These are phyloP conservation scores for Camptophora hylomeconis DNA, from an alignment of 2,329 filamentous ascomycete genomes.

Conservation along the genomic window DNA sequence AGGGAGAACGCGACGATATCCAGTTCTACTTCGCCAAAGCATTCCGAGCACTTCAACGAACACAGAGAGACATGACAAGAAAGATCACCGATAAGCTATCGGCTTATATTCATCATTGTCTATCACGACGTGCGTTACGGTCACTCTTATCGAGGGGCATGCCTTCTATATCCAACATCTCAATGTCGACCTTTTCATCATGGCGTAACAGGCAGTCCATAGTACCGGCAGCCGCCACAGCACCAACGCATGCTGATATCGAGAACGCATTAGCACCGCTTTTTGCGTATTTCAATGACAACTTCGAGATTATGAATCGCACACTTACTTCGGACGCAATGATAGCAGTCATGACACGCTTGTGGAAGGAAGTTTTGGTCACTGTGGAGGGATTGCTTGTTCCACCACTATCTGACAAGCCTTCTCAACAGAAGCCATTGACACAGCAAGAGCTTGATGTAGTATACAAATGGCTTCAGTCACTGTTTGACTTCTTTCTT, in stretches of 20 bases:
- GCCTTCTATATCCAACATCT: too few relatives aligned
- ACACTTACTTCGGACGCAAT: conserved; percentile 92
- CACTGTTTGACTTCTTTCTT: conserved; percentile 90
- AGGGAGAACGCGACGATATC: conserved; percentile 94
- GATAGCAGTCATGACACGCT: conserved; percentile 91
- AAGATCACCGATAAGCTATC: conserved; percentile 98
- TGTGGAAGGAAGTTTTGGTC: conserved; percentile 95
- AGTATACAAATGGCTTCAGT: conserved; percentile 85
- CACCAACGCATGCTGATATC: conserved; percentile 58
- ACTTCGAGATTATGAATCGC: conserved; percentile 98
- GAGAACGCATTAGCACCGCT: conserved; percentile 71
- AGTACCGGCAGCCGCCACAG: conserved; percentile 23
- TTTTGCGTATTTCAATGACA: conserved; percentile 93
- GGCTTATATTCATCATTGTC: conserved; percentile 77
- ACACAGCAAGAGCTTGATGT: conserved; percentile 83
- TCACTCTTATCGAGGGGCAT: conserved; percentile 60
- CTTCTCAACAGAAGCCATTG: conserved; percentile 70
- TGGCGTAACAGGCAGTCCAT: conserved; percentile 32
- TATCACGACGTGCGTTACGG: conserved; percentile 71
- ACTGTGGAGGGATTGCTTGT: conserved; percentile 85
- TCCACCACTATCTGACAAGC: conserved; percentile 88
- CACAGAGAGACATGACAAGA: conserved; percentile 93
- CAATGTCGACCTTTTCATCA: conserved; percentile 45
- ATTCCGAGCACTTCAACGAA: conserved; percentile 86
- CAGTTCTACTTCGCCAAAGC: conserved; percentile 98